Evolutionary conservation across 176 grass and related monocot genomes (phyloP).

Genomic region (Lolium multiflorum): DNA sequence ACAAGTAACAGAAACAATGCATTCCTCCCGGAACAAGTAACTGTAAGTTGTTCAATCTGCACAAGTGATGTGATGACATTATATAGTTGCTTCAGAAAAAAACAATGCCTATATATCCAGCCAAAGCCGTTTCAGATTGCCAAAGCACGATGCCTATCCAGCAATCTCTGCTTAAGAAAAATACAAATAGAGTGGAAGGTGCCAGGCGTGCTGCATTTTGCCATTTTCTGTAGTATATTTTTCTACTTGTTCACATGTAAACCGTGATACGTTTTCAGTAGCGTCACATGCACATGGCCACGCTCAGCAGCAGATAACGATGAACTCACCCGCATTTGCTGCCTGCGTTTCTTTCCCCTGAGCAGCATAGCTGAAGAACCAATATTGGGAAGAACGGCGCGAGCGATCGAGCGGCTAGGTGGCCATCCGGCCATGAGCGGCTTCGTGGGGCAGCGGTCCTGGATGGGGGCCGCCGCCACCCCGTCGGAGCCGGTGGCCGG

Average conservation of each 20-base stretch:
- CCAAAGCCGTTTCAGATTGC: slow-evolving; percentile 20
- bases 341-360: slow-evolving; percentile 45
- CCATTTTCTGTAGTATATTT: neutral
- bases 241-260: slow-evolving; percentile 41
- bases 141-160: neutral
- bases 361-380: neutral
- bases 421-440: slow-evolving; percentile 55
- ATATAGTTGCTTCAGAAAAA: neutral
- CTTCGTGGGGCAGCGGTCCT: slow-evolving; percentile 62
- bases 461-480: slow-evolving; percentile 56
- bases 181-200: neutral
- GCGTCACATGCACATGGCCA: slow-evolving; percentile 24
- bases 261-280: slow-evolving; percentile 41
- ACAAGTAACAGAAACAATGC: neutral
- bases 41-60: neutral
- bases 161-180: slow-evolving; percentile 11
- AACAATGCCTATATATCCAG: too few species aligned
- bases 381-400: neutral
- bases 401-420: neutral
- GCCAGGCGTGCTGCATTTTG: slow-evolving; percentile 12
- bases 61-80: slow-evolving; percentile 12
- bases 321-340: slow-evolving; percentile 16
- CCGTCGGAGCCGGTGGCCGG: slow-evolving; percentile 39
- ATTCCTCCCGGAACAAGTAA: neutral
- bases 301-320: slow-evolving; percentile 24